Conservation (phyloP, 1,284 basidiomycete species). For the Apiotrichum veenhuisii region DNA sequence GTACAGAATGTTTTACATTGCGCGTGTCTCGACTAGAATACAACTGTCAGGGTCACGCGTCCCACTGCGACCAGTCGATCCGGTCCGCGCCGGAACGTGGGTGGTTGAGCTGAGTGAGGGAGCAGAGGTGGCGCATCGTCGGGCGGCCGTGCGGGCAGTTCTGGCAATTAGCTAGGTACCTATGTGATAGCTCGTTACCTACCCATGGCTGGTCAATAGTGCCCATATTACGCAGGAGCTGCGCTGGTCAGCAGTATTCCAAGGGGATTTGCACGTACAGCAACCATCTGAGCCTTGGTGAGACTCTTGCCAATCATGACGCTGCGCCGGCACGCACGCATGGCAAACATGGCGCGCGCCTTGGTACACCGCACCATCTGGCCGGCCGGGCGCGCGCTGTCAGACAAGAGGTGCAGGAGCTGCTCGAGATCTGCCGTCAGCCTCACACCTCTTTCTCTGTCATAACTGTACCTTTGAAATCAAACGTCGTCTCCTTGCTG, state of each 20-base stretch:
- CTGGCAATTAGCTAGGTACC: constrained; percentile 42
- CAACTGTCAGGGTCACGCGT: too few species aligned
- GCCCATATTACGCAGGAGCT: constrained; percentile 91
- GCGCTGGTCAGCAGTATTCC: background rate
- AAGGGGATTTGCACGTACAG: constrained; percentile 54
- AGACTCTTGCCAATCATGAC: constrained; percentile 92
- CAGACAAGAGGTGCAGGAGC: constrained; percentile 76
- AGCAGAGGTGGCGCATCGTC: constrained; percentile 79
- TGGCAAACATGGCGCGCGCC: constrained; percentile 93
- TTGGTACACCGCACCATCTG: constrained; percentile 86
- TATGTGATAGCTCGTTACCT: constrained; percentile 13
- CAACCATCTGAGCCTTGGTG: constrained; percentile 70
- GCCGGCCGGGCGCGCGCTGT: constrained; percentile 60
- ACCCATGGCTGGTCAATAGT: constrained; percentile 91
- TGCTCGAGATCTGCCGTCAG: constrained; percentile 80
- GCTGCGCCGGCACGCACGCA: constrained; percentile 90
- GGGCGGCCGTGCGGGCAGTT: constrained; percentile 95
- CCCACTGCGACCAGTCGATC: constrained; percentile 7
- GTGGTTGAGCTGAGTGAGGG: background rate
- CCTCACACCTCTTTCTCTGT: background rate
- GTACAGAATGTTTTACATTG: too few species aligned
- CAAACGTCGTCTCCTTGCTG: constrained; percentile 83
- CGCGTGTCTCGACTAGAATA: too few species aligned
- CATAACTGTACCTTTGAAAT: constrained; percentile 56
- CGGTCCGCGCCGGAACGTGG: constrained; percentile 1